A percentile compares a stretch with the other conserved stretches of the same genome.
These are phyloP conservation scores for Boletellus emodensis DNA, from an alignment of 768 basidiomycete genomes.

Conservation along the genomic window DNA sequence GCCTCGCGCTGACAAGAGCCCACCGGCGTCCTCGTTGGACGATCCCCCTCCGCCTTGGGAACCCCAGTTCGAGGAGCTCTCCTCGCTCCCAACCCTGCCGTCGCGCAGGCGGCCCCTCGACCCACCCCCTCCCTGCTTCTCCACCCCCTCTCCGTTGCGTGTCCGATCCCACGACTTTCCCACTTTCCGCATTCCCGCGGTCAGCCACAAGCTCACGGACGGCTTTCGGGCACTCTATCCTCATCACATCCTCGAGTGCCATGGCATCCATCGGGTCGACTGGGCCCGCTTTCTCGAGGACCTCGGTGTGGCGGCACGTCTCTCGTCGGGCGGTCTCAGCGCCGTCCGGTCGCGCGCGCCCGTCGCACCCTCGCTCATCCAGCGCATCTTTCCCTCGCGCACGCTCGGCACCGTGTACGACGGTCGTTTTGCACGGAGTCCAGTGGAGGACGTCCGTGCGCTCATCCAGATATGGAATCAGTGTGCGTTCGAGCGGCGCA, in stretches of 20 bases:
- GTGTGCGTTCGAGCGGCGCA: slow-evolving; percentile 31
- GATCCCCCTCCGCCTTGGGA: slow-evolving; percentile 29
- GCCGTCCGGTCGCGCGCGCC: slow-evolving; percentile 25
- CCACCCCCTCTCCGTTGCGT: slow-evolving; percentile 24
- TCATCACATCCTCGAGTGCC: slow-evolving; percentile 19
- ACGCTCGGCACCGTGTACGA: slow-evolving; percentile 19
- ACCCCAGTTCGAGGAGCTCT: slow-evolving; percentile 25
- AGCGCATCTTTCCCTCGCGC: slow-evolving; percentile 15
- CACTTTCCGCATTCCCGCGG: slow-evolving; percentile 22
- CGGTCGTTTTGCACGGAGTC: slow-evolving; percentile 14
- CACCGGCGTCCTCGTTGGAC: not conserved
- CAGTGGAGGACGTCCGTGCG: slow-evolving; percentile 22
- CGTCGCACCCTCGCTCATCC: slow-evolving; percentile 7
- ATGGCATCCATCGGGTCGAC: slow-evolving; percentile 25
- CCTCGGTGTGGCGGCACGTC: slow-evolving; percentile 26
- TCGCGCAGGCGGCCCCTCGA: slow-evolving; percentile 22
- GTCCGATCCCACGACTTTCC: slow-evolving; percentile 27
- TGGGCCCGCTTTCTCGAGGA: slow-evolving; percentile 32
- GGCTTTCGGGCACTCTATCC: slow-evolving; percentile 30
- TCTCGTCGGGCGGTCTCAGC: slow-evolving; percentile 17
- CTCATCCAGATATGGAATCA: slow-evolving; percentile 30
- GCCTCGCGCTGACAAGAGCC: not conserved
- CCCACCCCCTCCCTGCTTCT: slow-evolving; percentile 31
- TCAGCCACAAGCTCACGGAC: slow-evolving; percentile 18
- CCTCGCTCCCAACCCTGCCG: not conserved